Evolutionary conservation across 139 green algal species (phyloP).

Genomic region (Micractinium conductrix): DNA sequence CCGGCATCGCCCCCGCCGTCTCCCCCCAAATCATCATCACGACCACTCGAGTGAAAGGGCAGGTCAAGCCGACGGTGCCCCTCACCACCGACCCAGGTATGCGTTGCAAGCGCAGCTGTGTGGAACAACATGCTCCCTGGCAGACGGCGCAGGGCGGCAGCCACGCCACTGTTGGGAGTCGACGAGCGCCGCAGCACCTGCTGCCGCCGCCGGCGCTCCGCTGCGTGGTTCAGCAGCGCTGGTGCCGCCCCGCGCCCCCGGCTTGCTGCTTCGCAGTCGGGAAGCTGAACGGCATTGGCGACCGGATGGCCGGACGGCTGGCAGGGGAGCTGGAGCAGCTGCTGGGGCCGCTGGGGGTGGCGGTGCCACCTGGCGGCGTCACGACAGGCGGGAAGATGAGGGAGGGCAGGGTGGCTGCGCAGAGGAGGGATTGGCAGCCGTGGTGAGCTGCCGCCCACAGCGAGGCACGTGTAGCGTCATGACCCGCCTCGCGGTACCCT

Average conservation of each 20-base stretch:
- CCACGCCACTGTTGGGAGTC: too few species aligned
- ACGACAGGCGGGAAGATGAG: not conserved
- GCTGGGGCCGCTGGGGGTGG: not conserved
- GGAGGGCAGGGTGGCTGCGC: too few species aligned
- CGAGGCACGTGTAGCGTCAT: too few species aligned
- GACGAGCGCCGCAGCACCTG: too few species aligned
- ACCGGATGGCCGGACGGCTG: not conserved
- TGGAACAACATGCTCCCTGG: too few species aligned
- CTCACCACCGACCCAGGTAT: conserved; percentile 9
- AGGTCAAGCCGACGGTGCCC: conserved; percentile 1
- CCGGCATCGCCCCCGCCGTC: not conserved
- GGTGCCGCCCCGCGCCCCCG: too few species aligned
- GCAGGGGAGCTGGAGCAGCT: not conserved
- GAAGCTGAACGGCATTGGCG: conserved; percentile 17
- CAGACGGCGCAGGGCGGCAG: too few species aligned
- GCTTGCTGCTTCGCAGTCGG: not conserved
- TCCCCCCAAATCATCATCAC: conserved; percentile 5
- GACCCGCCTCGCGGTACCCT: not conserved
- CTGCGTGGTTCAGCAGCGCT: too few species aligned
- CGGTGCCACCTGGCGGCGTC: not conserved
- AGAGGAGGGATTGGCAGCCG: too few species aligned
- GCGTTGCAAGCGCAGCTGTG: too few species aligned
- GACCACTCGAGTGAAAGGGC: not conserved
- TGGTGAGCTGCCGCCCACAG: too few species aligned
- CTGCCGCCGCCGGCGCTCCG: too few species aligned